A percentile compares a stretch with the other conserved stretches of the same genome.
Evolutionary conservation across 257 asterid species (phyloP).

Genomic region (Striga asiatica): DNA sequence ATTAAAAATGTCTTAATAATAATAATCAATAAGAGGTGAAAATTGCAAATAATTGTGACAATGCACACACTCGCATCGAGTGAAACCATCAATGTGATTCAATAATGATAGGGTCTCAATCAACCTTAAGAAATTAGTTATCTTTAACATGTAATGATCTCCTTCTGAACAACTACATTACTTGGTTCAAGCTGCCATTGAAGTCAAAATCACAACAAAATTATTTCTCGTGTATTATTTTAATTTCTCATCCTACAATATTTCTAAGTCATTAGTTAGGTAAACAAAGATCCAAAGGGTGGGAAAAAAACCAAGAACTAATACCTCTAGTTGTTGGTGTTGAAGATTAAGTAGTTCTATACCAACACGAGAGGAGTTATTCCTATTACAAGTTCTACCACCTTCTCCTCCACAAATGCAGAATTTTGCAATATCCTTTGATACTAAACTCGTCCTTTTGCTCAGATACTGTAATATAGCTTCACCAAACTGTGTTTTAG

Average conservation of each 20-base stretch:
- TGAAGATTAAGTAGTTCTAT: slow-evolving; percentile 46
- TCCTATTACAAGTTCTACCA: slow-evolving; percentile 13
- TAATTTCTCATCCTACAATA: background rate
- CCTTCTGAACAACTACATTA: background rate
- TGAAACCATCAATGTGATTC: background rate
- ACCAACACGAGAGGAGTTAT: slow-evolving; percentile 22
- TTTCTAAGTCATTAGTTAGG: background rate
- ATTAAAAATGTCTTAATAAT: background rate
- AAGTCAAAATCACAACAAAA: slow-evolving; percentile 1
- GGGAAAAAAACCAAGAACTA: slow-evolving; percentile 9
- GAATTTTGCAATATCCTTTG: slow-evolving; percentile 42
- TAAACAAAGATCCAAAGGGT: background rate
- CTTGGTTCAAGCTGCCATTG: background rate
- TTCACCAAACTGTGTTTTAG: slow-evolving; percentile 49
- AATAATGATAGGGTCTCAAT: background rate
- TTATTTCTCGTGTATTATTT: background rate
- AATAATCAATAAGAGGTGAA: background rate
- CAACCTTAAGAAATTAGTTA: background rate
- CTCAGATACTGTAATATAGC: slow-evolving; percentile 54
- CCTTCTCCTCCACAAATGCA: slow-evolving; percentile 66
- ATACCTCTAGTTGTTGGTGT: slow-evolving; percentile 63
- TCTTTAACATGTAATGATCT: background rate
- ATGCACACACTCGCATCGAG: background rate
- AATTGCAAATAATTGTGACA: background rate
- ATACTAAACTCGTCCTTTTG: slow-evolving; percentile 47